Percentiles rank a stretch among this genome's conserved stretches.
Evolutionary conservation across 2,329 filamentous ascomycete genomes (phyloP).

Genomic region (Botryotinia convoluta): DNA sequence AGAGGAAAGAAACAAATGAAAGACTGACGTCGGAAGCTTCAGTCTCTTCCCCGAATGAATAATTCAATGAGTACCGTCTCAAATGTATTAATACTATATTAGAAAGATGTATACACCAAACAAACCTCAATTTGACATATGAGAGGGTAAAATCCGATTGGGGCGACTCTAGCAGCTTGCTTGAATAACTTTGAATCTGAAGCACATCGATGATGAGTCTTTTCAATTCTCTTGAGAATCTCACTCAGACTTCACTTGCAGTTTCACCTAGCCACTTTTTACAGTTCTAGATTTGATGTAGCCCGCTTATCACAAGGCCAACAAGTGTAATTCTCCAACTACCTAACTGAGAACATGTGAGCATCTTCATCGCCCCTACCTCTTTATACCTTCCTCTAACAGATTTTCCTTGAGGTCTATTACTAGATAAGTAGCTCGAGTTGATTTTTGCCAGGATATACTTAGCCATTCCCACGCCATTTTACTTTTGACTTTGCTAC

Average conservation of each 20-base stretch:
- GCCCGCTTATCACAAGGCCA: not conserved
- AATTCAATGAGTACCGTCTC: not conserved
- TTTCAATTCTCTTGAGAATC: not conserved
- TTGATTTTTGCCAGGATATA: not conserved
- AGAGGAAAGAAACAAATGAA: not conserved
- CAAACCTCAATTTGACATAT: not conserved
- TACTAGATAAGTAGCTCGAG: not conserved
- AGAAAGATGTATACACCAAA: not conserved
- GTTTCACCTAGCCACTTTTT: not conserved
- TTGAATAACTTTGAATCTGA: not conserved
- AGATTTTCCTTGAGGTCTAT: not conserved
- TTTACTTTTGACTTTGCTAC: not conserved
- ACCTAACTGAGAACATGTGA: not conserved
- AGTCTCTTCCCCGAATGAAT: not conserved
- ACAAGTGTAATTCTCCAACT: not conserved
- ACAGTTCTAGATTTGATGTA: not conserved
- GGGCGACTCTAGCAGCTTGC: not conserved
- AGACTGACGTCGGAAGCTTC: not conserved
- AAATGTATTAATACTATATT: not conserved
- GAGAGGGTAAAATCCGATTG: not conserved
- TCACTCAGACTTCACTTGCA: not conserved
- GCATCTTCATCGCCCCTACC: not conserved
- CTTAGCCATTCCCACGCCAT: not conserved
- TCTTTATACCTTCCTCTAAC: not conserved
- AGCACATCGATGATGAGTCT: not conserved